Evolutionary conservation across 371 early-diverging fungal genomes (phyloP).

Genomic region (Batkoa obscura): DNA sequence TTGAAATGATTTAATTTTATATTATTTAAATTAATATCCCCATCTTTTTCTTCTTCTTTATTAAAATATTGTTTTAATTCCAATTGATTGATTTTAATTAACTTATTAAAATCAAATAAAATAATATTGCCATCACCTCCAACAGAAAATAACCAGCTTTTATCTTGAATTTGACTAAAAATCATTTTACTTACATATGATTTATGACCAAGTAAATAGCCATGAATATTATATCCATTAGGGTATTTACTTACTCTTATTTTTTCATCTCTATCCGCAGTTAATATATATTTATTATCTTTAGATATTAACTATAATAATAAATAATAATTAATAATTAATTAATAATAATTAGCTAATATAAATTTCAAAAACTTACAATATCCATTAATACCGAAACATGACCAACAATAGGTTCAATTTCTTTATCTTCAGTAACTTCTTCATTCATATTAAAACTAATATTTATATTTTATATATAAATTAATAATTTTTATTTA

Average conservation of each 20-base stretch:
- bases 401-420: slow-evolving; percentile 66
- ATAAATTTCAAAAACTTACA: slow-evolving; percentile 16
- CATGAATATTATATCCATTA: slow-evolving; percentile 66
- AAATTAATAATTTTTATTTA: not conserved
- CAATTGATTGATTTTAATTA: slow-evolving; percentile 7
- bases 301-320: slow-evolving; percentile 20
- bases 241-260: slow-evolving; percentile 79
- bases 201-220: slow-evolving; percentile 80
- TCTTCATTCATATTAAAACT: slow-evolving; percentile 4
- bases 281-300: slow-evolving; percentile 47
- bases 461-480: not conserved
- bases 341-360: not conserved
- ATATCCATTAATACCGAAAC: slow-evolving; percentile 85
- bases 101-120: slow-evolving; percentile 49
- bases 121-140: slow-evolving; percentile 72
- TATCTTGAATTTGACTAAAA: not conserved
- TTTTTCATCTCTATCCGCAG: slow-evolving; percentile 93
- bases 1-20: no score
- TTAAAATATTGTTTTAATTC: not conserved
- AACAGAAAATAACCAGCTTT: slow-evolving; percentile 39
- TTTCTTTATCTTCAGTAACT: not conserved
- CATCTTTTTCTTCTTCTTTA: no score
- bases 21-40: no score
- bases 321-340: not conserved
- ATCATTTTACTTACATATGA: slow-evolving; percentile 25